Percentiles rank a stretch among this genome's conserved stretches.
These are phyloP conservation scores for Buddleja alternifolia DNA, from an alignment of 257 asterid genomes.

Conservation along the genomic window DNA sequence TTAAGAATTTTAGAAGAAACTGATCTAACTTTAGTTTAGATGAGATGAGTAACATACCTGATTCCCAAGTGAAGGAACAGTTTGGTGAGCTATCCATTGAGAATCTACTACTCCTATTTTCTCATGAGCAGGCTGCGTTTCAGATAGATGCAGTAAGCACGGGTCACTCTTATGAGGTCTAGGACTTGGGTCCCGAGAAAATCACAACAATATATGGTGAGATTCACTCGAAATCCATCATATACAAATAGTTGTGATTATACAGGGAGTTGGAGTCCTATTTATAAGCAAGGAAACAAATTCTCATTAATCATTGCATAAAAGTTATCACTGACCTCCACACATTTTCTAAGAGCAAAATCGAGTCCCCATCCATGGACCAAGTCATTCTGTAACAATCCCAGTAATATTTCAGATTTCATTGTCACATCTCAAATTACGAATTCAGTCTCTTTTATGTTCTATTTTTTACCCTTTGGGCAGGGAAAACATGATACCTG, in stretches of 20 bases:
- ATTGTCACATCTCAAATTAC: neutral
- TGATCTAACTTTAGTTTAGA: neutral
- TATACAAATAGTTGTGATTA: no score
- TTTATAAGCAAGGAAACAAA: neutral
- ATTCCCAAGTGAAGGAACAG: constrained; percentile 89
- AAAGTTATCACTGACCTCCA: constrained; percentile 59
- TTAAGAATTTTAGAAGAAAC: constrained; percentile 1
- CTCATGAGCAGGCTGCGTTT: constrained; percentile 83
- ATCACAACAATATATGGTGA: no score
- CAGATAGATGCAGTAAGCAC: constrained; percentile 8
- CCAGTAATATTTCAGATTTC: constrained; percentile 22
- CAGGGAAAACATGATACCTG: constrained; percentile 54
- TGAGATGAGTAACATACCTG: constrained; percentile 51
- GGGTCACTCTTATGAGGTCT: no score
- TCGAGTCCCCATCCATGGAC: constrained; percentile 99
- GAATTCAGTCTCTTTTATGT: neutral
- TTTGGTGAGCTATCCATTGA: constrained; percentile 95
- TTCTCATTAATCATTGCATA: neutral
- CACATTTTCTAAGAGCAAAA: constrained; percentile 91
- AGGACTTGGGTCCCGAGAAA: no score
- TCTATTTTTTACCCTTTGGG: neutral
- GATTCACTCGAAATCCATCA: no score
- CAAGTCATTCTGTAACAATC: constrained; percentile 77
- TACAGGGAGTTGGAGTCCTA: no score
- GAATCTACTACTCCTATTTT: constrained; percentile 94